phyloP scores from a whole-genome alignment of 2,329 filamentous ascomycete genomes.

The Sporothrix phasma region DNA sequence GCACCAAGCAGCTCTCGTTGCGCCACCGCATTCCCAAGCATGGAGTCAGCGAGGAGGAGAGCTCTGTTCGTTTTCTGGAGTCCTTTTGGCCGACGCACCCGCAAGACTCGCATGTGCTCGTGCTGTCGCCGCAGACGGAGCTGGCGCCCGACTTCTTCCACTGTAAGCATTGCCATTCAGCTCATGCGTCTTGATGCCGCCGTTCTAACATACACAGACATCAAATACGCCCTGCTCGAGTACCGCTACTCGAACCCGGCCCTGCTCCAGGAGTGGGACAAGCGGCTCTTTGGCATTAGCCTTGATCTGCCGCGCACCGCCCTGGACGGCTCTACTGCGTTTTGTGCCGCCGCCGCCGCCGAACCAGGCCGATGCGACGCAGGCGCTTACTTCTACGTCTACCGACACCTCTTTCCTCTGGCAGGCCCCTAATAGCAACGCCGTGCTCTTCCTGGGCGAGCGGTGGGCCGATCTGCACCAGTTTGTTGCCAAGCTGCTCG shows the following conservation, averaged over 20 bases:
- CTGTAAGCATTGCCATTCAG: conserved; percentile 34
- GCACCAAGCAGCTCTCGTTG: conserved; percentile 52
- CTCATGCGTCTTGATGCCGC: background rate
- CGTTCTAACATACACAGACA: conserved; percentile 34
- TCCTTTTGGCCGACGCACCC: conserved; percentile 71
- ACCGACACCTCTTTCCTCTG: conserved; percentile 59
- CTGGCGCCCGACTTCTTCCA: conserved; percentile 75
- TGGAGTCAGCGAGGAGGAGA: conserved; percentile 55
- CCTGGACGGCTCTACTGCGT: conserved; percentile 48
- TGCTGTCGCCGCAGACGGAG: conserved; percentile 73
- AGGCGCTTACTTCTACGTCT: conserved; percentile 19
- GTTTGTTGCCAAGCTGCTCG: conserved; percentile 59
- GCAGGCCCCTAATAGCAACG: conserved; percentile 75
- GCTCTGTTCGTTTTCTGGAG: conserved; percentile 68
- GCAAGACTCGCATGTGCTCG: conserved; percentile 61
- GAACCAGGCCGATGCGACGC: background rate
- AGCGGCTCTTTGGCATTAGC: conserved; percentile 64
- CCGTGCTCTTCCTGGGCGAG: conserved; percentile 70
- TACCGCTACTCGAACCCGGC: conserved; percentile 58
- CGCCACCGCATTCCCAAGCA: conserved; percentile 60
- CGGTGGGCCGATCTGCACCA: conserved; percentile 81
- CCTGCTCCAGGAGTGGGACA: conserved; percentile 35
- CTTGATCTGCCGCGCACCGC: conserved; percentile 60
- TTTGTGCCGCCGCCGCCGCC: conserved; percentile 35
- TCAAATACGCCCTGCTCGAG: conserved; percentile 68